These are phyloP conservation scores for Schwanniomyces etchellsii DNA, from an alignment of 1,139 yeast genomes.

Conservation along the genomic window DNA sequence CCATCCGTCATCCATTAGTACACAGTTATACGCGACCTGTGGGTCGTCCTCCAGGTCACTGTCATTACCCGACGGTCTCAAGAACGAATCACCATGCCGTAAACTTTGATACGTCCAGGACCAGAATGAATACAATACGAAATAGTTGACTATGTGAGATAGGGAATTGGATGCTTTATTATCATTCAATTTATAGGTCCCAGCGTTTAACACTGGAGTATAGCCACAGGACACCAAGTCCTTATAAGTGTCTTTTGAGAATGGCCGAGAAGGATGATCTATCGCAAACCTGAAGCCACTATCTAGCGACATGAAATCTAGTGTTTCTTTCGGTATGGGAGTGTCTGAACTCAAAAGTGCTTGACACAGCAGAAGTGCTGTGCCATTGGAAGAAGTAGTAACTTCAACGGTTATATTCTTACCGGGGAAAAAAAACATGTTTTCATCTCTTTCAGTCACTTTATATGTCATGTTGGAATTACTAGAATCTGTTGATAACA, in stretches of 20 bases:
- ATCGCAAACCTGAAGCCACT: conserved; percentile 35
- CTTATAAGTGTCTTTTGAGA: conserved; percentile 24
- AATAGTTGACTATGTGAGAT: conserved; percentile 14
- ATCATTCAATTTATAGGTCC: conserved; percentile 10
- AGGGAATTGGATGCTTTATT: conserved; percentile 5
- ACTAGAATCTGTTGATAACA: conserved; percentile 22
- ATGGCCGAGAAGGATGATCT: conserved; percentile 26
- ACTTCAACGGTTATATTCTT: conserved; percentile 11
- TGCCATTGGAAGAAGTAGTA: conserved; percentile 6
- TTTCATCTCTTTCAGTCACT: conserved; percentile 15
- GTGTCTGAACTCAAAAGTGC: conserved; percentile 5
- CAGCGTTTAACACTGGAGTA: conserved; percentile 51
- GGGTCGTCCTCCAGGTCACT: conserved; percentile 1
- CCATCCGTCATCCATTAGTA: conserved; percentile 52
- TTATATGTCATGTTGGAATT: conserved; percentile 14
- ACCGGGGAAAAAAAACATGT: conserved; percentile 14
- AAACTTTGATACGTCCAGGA: conserved; percentile 48
- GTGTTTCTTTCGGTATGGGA: no score
- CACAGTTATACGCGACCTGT: conserved; percentile 56
- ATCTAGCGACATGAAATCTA: background rate
- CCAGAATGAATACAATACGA: conserved; percentile 47
- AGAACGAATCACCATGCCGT: conserved; percentile 1
- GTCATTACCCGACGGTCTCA: background rate
- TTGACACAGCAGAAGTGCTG: conserved; percentile 7
- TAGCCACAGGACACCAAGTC: conserved; percentile 48